Evolutionary conservation across 2,329 filamentous ascomycete species (phyloP).

Genomic region (Aspergillus neotritici): DNA sequence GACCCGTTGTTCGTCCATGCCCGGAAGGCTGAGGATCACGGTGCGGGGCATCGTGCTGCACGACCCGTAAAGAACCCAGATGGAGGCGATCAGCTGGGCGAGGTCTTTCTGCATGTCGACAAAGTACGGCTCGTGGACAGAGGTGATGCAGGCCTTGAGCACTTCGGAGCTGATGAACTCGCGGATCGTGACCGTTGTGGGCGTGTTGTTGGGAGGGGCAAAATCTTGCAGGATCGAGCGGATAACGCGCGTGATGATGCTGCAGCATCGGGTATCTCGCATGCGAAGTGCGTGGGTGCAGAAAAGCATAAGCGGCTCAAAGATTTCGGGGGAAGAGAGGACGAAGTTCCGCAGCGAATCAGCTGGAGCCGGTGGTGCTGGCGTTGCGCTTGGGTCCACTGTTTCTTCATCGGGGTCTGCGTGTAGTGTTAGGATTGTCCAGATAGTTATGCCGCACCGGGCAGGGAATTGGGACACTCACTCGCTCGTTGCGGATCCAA

Average conservation of each 20-base stretch:
- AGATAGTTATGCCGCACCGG: neutral
- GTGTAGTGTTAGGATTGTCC: conserved; percentile 7
- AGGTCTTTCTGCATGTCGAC: conserved; percentile 93
- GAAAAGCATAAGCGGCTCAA: conserved; percentile 86
- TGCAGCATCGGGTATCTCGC: conserved; percentile 82
- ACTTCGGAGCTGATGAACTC: conserved; percentile 89
- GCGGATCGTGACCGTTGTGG: conserved; percentile 63
- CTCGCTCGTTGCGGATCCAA: conserved; percentile 66
- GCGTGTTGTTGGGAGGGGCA: conserved; percentile 38
- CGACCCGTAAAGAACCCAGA: conserved; percentile 69
- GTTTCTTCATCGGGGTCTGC: conserved; percentile 34
- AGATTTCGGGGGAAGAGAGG: conserved; percentile 67
- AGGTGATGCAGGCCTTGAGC: conserved; percentile 81
- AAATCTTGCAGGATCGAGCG: conserved; percentile 81
- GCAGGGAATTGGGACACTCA: conserved; percentile 37
- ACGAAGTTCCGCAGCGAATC: conserved; percentile 70
- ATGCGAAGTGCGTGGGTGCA: conserved; percentile 85
- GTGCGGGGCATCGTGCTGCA: conserved; percentile 64
- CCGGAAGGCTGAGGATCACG: conserved; percentile 74
- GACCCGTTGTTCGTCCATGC: conserved; percentile 64
- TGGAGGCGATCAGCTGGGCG: conserved; percentile 77
- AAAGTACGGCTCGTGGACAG: conserved; percentile 91
- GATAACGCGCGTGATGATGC: conserved; percentile 79
- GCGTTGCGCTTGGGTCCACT: conserved; percentile 29
- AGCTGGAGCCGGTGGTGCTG: conserved; percentile 46